These are phyloP conservation scores for Sporothrix curviconia DNA, from an alignment of 2,329 filamentous ascomycete genomes.

Conservation along the genomic window DNA sequence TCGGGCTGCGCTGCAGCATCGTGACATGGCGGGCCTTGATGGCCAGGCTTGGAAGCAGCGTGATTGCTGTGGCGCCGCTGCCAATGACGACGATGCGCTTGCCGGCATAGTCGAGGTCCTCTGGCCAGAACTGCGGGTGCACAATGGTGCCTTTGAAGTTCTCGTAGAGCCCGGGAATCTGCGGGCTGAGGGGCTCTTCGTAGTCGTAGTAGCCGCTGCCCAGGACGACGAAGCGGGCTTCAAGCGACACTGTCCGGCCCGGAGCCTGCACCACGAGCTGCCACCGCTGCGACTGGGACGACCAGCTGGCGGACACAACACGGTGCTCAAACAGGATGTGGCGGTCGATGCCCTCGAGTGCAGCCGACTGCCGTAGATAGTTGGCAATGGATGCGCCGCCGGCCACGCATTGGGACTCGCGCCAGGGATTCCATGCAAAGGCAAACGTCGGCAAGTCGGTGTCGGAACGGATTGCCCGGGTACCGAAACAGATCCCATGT, in stretches of 20 bases:
- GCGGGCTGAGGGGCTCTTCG: slow-evolving; percentile 48
- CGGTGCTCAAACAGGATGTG: slow-evolving; percentile 46
- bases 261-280: slow-evolving; percentile 26
- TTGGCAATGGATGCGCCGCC: slow-evolving; percentile 29
- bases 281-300: slow-evolving; percentile 31
- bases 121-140: slow-evolving; percentile 52
- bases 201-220: slow-evolving; percentile 66
- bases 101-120: slow-evolving; percentile 57
- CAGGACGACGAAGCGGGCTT: slow-evolving; percentile 52
- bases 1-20: slow-evolving; percentile 73
- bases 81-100: slow-evolving; percentile 69
- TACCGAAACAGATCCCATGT: slow-evolving; percentile 75
- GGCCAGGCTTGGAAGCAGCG: slow-evolving; percentile 63
- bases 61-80: slow-evolving; percentile 71
- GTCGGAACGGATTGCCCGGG: slow-evolving; percentile 63
- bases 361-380: slow-evolving; percentile 38
- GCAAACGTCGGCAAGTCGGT: slow-evolving; percentile 56
- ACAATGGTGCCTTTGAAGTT: slow-evolving; percentile 46
- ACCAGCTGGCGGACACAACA: slow-evolving; percentile 46
- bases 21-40: slow-evolving; percentile 60
- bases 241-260: slow-evolving; percentile 45
- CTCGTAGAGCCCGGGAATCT: slow-evolving; percentile 57
- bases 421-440: slow-evolving; percentile 67
- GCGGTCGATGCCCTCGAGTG: slow-evolving; percentile 49
- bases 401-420: slow-evolving; percentile 44